Evolutionary conservation across 1,284 basidiomycete genomes (phyloP), one percentile per base, ranked within the genome.

Genomic region (Phellinidium pouzarii): DNA sequence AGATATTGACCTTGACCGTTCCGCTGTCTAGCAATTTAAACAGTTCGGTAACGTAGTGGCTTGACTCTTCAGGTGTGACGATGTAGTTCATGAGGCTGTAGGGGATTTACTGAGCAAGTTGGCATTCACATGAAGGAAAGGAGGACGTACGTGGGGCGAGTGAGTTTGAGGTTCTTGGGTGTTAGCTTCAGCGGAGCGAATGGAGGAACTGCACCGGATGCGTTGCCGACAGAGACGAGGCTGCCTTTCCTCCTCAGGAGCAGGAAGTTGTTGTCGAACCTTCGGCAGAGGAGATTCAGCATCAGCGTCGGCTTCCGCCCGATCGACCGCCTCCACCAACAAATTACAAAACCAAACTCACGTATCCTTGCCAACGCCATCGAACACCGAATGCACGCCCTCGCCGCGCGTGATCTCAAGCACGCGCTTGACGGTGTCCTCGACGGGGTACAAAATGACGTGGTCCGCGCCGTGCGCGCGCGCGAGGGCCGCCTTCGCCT

Each of bases 341-440:
- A n/a, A n/a, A n/a, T n/a, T n/a, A n/a, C n/a, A n/a, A n/a, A n/a
- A n/a, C n/a, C n/a, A n/a, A n/a, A 73, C 84, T 55, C 65, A 89
- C 76, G 91, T 94, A 65, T 91, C 88, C 69, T 87, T 93, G 7
- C 95, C 95, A 22, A 99, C 92, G 41, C 94, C 94, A 66, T 99
- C 94, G 64, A 87, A 96, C 34, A 94, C 78, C 8, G 80, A 94
- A 60, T 94, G 77, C 6, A 93, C 88, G 20, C 94, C 94, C 61
- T 86, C 77, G 1, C 88, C 90, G 48, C 80, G 79, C 0, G 93
- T 94, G 51, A 95, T 72, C 61, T 87, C 82, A 50, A 88, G 62
- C n/a, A 91, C 85, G 55, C 83, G 76, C 53, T 80, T 63, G 14
- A 86, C 82, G 0, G 84, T 84, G 60, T 88, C 75, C 58, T 90